phyloP scores from a whole-genome alignment of 1,284 basidiomycete genomes.

The Boletus subluridellus region DNA sequence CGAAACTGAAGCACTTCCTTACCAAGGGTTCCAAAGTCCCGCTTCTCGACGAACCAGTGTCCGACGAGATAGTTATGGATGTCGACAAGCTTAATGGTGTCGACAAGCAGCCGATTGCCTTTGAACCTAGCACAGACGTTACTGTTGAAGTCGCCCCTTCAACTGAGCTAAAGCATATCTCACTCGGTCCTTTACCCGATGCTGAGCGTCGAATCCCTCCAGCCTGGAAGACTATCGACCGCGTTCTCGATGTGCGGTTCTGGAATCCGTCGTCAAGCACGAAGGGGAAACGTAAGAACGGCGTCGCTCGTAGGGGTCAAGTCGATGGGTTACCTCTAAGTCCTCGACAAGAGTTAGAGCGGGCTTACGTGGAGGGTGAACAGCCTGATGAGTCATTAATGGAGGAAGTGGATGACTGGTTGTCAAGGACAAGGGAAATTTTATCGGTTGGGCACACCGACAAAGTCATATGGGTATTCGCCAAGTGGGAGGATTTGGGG shows the following conservation, averaged over 20 bases:
- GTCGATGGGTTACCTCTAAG: conserved; percentile 28
- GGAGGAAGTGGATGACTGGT: conserved; percentile 60
- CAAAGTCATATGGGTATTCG: conserved; percentile 70
- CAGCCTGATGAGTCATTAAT: conserved; percentile 49
- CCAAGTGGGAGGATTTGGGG: conserved; percentile 88
- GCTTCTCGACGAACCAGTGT: conserved; percentile 50
- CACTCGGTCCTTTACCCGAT: conserved; percentile 43
- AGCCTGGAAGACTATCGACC: conserved; percentile 76
- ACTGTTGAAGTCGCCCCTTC: conserved; percentile 38
- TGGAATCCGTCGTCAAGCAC: conserved; percentile 37
- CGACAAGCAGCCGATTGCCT: conserved; percentile 30
- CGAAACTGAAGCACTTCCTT: conserved; percentile 77
- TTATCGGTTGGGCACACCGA: conserved; percentile 55
- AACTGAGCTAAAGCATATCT: conserved; percentile 17
- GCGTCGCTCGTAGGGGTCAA: conserved; percentile 32
- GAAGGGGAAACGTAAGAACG: conserved; percentile 25
- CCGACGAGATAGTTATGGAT: conserved; percentile 34
- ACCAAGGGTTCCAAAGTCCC: conserved; percentile 64
- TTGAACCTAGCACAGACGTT: conserved; percentile 37
- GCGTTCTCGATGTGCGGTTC: conserved; percentile 72
- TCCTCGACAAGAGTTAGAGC: conserved; percentile 36
- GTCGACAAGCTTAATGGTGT: conserved; percentile 33
- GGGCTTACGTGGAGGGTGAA: conserved; percentile 54
- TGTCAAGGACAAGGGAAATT: conserved; percentile 42
- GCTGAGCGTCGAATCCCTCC: conserved; percentile 71